phyloP scores from a whole-genome alignment of 306 rosid species.

The Macrotyloma uniflorum region DNA sequence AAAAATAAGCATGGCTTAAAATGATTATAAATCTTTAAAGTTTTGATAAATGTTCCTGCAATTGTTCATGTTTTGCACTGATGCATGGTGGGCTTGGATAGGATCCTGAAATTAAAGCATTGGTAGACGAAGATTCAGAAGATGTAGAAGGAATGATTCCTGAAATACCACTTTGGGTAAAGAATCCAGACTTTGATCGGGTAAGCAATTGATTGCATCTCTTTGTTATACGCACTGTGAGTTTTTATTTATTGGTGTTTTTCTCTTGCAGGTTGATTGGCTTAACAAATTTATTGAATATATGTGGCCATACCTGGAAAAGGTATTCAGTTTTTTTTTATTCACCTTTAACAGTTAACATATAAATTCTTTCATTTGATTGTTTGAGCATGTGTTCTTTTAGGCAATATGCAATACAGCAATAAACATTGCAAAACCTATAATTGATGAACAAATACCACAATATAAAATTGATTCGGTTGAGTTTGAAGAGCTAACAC shows the following conservation, averaged over 20 bases:
- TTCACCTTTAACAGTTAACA: background rate
- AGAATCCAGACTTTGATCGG: slow-evolving; percentile 91
- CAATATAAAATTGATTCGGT: slow-evolving; percentile 78
- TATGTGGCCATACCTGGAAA: slow-evolving; percentile 98
- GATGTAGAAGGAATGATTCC: slow-evolving; percentile 75
- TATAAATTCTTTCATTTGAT: background rate
- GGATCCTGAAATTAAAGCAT: slow-evolving; percentile 69
- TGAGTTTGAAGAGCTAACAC: slow-evolving; percentile 73
- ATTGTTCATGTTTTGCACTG: slow-evolving; percentile 2
- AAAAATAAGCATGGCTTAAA: too few species aligned
- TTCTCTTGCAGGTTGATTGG: slow-evolving; percentile 72
- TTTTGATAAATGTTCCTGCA: too few species aligned
- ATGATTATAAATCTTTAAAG: too few species aligned
- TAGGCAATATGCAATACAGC: slow-evolving; percentile 91
- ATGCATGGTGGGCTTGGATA: slow-evolving; percentile 31
- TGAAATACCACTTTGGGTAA: slow-evolving; percentile 95
- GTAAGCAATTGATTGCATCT: slow-evolving; percentile 42
- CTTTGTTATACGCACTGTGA: background rate
- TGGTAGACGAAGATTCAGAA: slow-evolving; percentile 69
- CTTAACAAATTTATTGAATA: slow-evolving; percentile 71
- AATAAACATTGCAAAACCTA: slow-evolving; percentile 68
- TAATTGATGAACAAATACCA: slow-evolving; percentile 84
- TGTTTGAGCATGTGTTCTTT: background rate
- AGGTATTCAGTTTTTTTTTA: slow-evolving; percentile 46
- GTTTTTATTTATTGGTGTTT: slow-evolving; percentile 11